A percentile compares a stretch with the other conserved stretches of the same genome.
Evolutionary conservation across 345 rosid genomes (phyloP).

Genomic region (Gossypium sturtianum): DNA sequence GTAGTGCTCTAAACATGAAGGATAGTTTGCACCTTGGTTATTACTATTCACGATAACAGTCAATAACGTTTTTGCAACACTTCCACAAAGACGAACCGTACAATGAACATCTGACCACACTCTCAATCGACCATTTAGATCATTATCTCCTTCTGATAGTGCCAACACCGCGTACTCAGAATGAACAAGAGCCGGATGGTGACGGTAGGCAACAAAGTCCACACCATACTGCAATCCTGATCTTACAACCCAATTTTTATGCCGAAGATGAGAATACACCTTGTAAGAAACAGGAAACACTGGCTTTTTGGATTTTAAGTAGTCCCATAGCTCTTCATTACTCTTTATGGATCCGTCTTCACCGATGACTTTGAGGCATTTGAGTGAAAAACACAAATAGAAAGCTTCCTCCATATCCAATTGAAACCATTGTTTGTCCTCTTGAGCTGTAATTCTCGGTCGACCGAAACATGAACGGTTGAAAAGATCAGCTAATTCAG

Average conservation of each 20-base stretch:
- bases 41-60: constrained; percentile 37
- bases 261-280: constrained; percentile 68
- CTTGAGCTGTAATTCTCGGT: constrained; percentile 41
- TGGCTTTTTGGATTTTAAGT: constrained; percentile 39
- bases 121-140: constrained; percentile 37
- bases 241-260: constrained; percentile 73
- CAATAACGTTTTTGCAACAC: constrained; percentile 70
- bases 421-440: constrained; percentile 70
- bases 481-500: constrained; percentile 51
- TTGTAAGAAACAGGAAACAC: constrained; percentile 55
- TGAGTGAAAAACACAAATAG: constrained; percentile 43
- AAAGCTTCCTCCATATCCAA: constrained; percentile 80
- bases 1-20: constrained; percentile 38
- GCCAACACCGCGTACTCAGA: constrained; percentile 70
- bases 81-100: constrained; percentile 60
- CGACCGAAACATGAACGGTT: constrained; percentile 71
- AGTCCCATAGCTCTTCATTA: constrained; percentile 42
- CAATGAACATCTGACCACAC: constrained; percentile 73
- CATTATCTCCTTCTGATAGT: constrained; percentile 34
- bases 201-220: constrained; percentile 71
- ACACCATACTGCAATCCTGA: constrained; percentile 71
- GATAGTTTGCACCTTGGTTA: constrained; percentile 27
- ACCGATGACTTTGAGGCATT: constrained; percentile 51
- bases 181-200: constrained; percentile 82
- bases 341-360: constrained; percentile 27